Evolutionary conservation across 257 asterid genomes (phyloP).

Genomic region (Salvia splendens): DNA sequence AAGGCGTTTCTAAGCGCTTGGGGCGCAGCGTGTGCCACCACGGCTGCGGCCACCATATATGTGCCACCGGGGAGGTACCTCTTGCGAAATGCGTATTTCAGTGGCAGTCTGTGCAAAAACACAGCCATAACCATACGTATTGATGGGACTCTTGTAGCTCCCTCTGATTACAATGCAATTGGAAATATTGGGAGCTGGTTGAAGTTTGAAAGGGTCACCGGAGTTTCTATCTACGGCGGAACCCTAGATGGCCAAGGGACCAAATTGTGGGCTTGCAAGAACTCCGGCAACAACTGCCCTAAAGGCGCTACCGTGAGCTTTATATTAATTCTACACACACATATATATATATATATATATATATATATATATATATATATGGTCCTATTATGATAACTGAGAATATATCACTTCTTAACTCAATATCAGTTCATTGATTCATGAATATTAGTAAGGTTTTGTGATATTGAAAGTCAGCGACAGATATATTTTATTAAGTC

Average conservation of each 20-base stretch:
- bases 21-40: conserved; percentile 50
- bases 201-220: conserved; percentile 47
- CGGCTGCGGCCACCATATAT: conserved; percentile 40
- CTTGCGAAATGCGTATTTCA: conserved; percentile 32
- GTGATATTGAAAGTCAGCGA: too few species aligned
- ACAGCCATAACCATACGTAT: conserved; percentile 42
- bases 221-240: conserved; percentile 63
- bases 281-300: conserved; percentile 47
- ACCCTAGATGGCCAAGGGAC: conserved; percentile 50
- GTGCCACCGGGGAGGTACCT: conserved; percentile 56
- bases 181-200: conserved; percentile 49
- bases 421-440: too few species aligned
- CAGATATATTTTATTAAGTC: too few species aligned
- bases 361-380: too few species aligned
- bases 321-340: too few species aligned
- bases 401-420: too few species aligned
- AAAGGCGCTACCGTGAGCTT: conserved; percentile 42
- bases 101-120: conserved; percentile 45
- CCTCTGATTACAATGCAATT: conserved; percentile 47
- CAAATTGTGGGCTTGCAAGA: conserved; percentile 53
- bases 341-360: too few species aligned
- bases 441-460: too few species aligned
- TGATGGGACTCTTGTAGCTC: conserved; percentile 61
- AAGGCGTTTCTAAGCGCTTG: conserved; percentile 49
- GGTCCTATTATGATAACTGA: too few species aligned